These are phyloP conservation scores for Nicotiana undulata DNA, from an alignment of 257 asterid species.

Conservation along the genomic window DNA sequence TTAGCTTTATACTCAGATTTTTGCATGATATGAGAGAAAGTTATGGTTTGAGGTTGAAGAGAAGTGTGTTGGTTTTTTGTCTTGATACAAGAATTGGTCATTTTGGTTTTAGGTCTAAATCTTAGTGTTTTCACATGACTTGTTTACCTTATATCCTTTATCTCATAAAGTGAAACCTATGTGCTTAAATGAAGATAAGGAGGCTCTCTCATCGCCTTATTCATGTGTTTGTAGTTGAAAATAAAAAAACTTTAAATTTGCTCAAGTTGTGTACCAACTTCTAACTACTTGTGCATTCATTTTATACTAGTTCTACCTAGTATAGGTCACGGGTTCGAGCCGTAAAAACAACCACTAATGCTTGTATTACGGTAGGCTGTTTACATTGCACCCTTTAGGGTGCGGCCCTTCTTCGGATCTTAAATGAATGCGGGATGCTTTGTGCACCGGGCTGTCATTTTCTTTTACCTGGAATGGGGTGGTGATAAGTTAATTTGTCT, in stretches of 20 bases:
- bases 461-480: not conserved
- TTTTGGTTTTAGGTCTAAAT: constrained; percentile 19
- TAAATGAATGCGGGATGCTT: too few relatives aligned
- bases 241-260: constrained; percentile 28
- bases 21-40: not conserved
- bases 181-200: constrained; percentile 8
- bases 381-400: too few relatives aligned
- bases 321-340: too few relatives aligned
- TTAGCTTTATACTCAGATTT: constrained; percentile 6
- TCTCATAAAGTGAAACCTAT: constrained; percentile 14
- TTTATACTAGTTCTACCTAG: not conserved
- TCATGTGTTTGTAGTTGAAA: constrained; percentile 45
- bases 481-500: not conserved
- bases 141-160: constrained; percentile 1
- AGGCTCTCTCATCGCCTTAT: constrained; percentile 37
- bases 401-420: too few relatives aligned
- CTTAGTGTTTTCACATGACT: constrained; percentile 20
- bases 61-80: not conserved
- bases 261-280: constrained; percentile 17
- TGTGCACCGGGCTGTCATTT: not conserved
- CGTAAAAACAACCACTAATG: too few relatives aligned
- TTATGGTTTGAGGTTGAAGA: not conserved
- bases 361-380: too few relatives aligned
- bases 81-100: constrained; percentile 1
- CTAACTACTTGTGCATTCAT: constrained; percentile 23